Evolutionary conservation across 2,329 filamentous ascomycete genomes (phyloP), one percentile per base, ranked within the genome.

Genomic region (Albophoma yamanashiensis): DNA sequence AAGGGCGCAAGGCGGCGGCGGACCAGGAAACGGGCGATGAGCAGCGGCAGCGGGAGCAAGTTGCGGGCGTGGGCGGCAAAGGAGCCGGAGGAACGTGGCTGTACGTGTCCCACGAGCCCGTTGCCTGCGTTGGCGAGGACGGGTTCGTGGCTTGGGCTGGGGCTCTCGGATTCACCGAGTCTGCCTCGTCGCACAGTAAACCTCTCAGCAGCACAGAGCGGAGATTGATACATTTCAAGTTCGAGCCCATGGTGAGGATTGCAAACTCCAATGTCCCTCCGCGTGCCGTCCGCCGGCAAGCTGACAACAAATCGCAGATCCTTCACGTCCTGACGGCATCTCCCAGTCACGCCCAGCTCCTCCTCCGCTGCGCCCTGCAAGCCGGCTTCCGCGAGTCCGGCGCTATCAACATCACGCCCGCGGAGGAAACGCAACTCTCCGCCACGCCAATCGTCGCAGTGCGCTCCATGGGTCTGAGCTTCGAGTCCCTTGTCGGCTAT

Each of bases 371-470:
- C 53, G 92, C 89, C 1, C 79, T 93, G 12, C 83, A 86, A 66
- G 88, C 91, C 4, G 93, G 93, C 0, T 97, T 97, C 70, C 86
- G 93, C 17, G 93, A 97, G 75, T 94, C 89, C 61, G 93, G 93
- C 22, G 88, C 93, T 57, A 81, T 95, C 61, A 90, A 88, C 67
- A 70, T 91, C 55, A 72, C 74, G 1, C 65, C 69, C 1, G 59
- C 67, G 2, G 70, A 71, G 15, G 72, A 74, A 22, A 71, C 75
- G 3, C 63, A 72, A 2, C 27, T 17, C 27, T 0, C 20, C 7
- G 63, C 72, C 5, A 81, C 71, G 22, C 91, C 91, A 2, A 89
- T 96, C 72, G 89, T 97, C 3, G 93, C 89, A 3, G 84, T 97
- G 39, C 85, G 93, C 22, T 92, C 90, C 6, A 89, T 90, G 72